Evolutionary conservation across 805 yeast genomes (phyloP).

Genomic region (Zygoascus biomembranicola): DNA sequence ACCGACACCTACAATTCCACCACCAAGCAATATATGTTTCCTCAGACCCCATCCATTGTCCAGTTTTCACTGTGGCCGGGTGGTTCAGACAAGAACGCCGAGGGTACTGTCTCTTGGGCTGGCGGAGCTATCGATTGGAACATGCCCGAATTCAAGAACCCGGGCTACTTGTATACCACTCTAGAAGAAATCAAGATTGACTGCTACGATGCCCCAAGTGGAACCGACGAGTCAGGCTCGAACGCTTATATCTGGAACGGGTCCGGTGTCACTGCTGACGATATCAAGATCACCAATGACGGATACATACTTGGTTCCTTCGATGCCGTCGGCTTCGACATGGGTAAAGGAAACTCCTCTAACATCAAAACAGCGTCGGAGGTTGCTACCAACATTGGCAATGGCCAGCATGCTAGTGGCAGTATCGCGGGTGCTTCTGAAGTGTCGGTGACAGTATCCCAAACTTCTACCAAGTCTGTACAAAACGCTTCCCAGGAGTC

Average conservation of each 20-base stretch:
- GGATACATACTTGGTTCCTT: conserved; percentile 49
- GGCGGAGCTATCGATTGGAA: conserved; percentile 87
- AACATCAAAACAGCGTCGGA: conserved; percentile 11
- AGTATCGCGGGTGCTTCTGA: conserved; percentile 10
- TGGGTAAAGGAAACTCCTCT: conserved; percentile 19
- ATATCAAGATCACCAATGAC: conserved; percentile 54
- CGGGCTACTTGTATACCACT: conserved; percentile 72
- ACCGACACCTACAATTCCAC: conserved; percentile 48
- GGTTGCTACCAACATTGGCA: conserved; percentile 8
- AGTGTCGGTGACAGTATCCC: conserved; percentile 7
- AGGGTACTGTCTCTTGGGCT: conserved; percentile 69
- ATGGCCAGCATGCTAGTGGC: conserved; percentile 2
- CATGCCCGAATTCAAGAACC: conserved; percentile 56
- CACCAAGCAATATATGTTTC: conserved; percentile 58
- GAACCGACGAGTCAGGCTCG: conserved; percentile 28
- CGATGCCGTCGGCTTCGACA: conserved; percentile 60
- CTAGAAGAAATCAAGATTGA: conserved; percentile 52
- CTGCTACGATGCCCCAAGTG: conserved; percentile 66
- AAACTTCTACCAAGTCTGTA: conserved; percentile 1
- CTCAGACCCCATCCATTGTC: conserved; percentile 81
- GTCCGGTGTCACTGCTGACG: conserved; percentile 34
- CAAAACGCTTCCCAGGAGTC: conserved; percentile 2
- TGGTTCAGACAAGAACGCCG: conserved; percentile 40
- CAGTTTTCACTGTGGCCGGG: conserved; percentile 57
- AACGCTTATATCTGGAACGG: conserved; percentile 48